Evolutionary conservation across 257 asterid species (phyloP).

Genomic region (Salvia splendens): DNA sequence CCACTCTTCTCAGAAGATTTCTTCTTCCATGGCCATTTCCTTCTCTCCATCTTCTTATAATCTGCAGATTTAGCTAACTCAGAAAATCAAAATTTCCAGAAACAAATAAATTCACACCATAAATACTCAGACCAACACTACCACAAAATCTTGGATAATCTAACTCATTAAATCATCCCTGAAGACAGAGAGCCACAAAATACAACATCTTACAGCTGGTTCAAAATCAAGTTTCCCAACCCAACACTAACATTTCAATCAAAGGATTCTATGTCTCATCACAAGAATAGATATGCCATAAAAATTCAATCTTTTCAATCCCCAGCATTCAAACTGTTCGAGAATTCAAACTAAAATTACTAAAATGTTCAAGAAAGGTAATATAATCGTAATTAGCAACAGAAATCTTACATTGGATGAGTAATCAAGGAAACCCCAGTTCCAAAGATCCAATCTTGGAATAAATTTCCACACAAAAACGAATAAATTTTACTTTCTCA

Average conservation of each 20-base stretch:
- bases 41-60: conserved; percentile 53
- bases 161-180: background rate
- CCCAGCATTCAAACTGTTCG: background rate
- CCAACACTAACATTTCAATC: background rate
- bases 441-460: conserved; percentile 41
- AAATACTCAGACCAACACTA: conserved; percentile 6
- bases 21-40: conserved; percentile 82
- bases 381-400: conserved; percentile 25
- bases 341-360: background rate
- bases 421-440: conserved; percentile 34
- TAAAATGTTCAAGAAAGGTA: background rate
- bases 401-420: conserved; percentile 33
- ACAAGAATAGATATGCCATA: background rate
- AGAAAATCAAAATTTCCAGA: conserved; percentile 26
- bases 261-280: background rate
- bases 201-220: background rate
- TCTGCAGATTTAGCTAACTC: conserved; percentile 25
- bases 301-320: background rate
- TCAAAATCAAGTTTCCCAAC: background rate
- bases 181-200: background rate
- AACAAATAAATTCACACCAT: conserved; percentile 1
- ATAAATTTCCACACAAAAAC: background rate
- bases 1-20: conserved; percentile 62
- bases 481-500: background rate
- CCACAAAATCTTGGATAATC: background rate